Evolutionary conservation across 257 asterid genomes (phyloP).

Genomic region (Lithospermum erythrorhizon): DNA sequence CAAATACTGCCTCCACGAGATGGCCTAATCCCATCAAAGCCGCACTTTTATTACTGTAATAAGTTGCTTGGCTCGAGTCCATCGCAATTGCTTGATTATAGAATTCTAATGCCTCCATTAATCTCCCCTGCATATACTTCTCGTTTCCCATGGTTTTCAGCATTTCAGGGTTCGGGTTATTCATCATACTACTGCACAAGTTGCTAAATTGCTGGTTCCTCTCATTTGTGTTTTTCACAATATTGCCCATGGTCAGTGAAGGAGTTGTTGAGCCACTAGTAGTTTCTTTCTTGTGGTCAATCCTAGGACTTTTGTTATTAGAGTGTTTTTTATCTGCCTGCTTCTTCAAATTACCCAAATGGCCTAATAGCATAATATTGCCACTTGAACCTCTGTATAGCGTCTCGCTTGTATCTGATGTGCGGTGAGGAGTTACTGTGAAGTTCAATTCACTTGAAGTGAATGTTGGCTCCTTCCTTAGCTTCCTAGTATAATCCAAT

Average conservation of each 20-base stretch:
- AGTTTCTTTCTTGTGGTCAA: neutral
- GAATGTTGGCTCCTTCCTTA: conserved; percentile 18
- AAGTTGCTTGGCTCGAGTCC: conserved; percentile 41
- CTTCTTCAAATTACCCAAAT: conserved; percentile 32
- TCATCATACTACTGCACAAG: conserved; percentile 7
- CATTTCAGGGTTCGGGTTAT: conserved; percentile 28
- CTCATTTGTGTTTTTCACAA: conserved; percentile 14
- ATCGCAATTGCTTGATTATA: conserved; percentile 44
- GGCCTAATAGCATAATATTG: conserved; percentile 20
- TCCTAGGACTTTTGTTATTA: neutral
- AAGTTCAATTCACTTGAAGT: conserved; percentile 29
- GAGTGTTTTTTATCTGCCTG: conserved; percentile 4
- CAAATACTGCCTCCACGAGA: conserved; percentile 40
- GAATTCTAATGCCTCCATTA: conserved; percentile 38
- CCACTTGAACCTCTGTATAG: conserved; percentile 23
- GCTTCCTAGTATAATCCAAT: conserved; percentile 12
- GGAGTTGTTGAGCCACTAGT: neutral
- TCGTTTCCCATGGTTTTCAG: conserved; percentile 49
- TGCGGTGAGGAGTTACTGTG: conserved; percentile 14
- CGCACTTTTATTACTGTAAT: conserved; percentile 51
- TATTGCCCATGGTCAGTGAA: conserved; percentile 16
- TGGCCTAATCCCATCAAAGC: conserved; percentile 47
- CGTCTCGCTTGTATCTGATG: conserved; percentile 11
- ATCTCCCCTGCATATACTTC: conserved; percentile 31
- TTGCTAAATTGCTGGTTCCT: conserved; percentile 18